Evolutionary conservation across 176 grass and related monocot species (phyloP).

Genomic region (Carex cristatella): DNA sequence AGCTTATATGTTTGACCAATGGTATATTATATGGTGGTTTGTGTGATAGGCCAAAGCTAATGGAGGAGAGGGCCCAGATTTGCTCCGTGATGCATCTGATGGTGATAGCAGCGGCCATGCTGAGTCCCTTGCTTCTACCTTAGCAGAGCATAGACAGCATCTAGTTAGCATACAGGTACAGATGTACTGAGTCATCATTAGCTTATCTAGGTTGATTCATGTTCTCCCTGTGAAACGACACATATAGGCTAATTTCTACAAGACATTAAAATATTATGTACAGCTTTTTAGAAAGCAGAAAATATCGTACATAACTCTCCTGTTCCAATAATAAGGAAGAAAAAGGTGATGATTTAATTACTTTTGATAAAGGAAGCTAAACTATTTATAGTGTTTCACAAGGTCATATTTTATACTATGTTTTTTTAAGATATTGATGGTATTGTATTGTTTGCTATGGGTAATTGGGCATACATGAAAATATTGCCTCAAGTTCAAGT

Average conservation of each 20-base stretch:
- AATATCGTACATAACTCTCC: background rate
- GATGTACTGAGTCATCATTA: background rate
- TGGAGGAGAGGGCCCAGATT: conserved; percentile 88
- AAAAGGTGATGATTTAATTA: background rate
- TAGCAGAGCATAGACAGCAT: conserved; percentile 97
- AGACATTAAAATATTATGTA: background rate
- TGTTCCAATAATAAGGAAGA: background rate
- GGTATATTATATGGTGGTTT: background rate
- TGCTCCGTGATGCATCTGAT: conserved; percentile 67
- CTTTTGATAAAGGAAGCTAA: background rate
- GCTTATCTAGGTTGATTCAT: background rate
- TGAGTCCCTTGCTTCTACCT: conserved; percentile 75
- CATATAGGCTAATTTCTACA: background rate
- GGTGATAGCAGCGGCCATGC: conserved; percentile 69
- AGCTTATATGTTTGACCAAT: background rate
- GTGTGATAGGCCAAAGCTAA: conserved; percentile 79
- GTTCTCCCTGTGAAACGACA: background rate
- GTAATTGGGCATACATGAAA: background rate
- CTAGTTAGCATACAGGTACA: conserved; percentile 96
- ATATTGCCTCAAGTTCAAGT: background rate
- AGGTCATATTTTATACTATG: background rate
- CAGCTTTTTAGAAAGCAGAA: background rate
- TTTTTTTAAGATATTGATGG: background rate
- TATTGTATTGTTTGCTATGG: background rate
- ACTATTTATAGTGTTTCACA: background rate